Evolutionary conservation across 352 stramenopile species (phyloP).

Genomic region (Phytopythium helicoides): DNA sequence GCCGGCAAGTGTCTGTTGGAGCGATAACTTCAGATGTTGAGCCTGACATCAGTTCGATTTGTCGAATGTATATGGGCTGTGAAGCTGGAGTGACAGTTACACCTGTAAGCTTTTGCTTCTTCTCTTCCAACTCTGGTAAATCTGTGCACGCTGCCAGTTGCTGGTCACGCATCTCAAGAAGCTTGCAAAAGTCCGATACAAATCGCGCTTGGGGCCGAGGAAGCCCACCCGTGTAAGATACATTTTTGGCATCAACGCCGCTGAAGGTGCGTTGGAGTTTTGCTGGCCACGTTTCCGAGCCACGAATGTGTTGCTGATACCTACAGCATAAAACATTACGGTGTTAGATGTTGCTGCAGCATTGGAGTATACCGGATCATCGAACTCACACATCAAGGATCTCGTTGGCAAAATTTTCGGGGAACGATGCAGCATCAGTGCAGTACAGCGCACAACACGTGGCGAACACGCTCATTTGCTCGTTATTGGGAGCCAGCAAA

Average conservation of each 20-base stretch:
- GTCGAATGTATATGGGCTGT: conserved; percentile 74
- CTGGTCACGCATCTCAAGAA: conserved; percentile 73
- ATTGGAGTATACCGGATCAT: not conserved
- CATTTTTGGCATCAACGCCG: conserved; percentile 63
- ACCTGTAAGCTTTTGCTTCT: conserved; percentile 79
- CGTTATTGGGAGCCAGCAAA: conserved; percentile 78
- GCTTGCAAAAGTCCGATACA: conserved; percentile 70
- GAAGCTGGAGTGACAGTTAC: conserved; percentile 66
- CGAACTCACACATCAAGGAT: conserved; percentile 60
- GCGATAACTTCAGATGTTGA: conserved; percentile 13
- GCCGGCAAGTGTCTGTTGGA: conserved; percentile 37
- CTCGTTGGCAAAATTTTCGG: conserved; percentile 68
- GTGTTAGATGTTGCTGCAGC: not conserved
- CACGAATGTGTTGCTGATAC: conserved; percentile 68
- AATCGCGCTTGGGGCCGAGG: conserved; percentile 77
- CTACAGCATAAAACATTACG: conserved; percentile 5
- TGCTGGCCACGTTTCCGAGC: conserved; percentile 66
- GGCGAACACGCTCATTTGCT: conserved; percentile 88
- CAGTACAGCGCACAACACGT: conserved; percentile 84
- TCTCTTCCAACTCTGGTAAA: conserved; percentile 45
- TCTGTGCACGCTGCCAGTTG: conserved; percentile 50
- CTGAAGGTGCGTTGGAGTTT: conserved; percentile 82
- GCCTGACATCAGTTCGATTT: conserved; percentile 57
- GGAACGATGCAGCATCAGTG: conserved; percentile 59
- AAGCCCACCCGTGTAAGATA: conserved; percentile 57